Percentiles rank a stretch among this genome's conserved stretches.
Evolutionary conservation across 768 basidiomycete species (phyloP).

Genomic region (Polyporus arcularius): DNA sequence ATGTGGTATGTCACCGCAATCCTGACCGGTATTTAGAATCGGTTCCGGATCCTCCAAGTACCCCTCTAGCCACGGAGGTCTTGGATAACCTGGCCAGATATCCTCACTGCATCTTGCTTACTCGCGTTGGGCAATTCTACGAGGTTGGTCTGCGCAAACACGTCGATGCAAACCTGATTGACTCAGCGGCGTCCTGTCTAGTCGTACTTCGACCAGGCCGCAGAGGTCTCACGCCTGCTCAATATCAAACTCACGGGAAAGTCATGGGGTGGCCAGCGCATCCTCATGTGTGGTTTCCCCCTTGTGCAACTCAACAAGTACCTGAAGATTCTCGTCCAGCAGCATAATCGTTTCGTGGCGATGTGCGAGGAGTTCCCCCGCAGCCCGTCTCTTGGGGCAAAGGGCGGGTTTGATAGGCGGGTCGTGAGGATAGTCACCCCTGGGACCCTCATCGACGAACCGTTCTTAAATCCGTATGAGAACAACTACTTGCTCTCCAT

Average conservation of each 20-base stretch:
- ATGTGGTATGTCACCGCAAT: no score
- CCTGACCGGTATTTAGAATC: background rate
- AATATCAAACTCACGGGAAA: conserved; percentile 82
- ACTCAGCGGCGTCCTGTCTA: conserved; percentile 30
- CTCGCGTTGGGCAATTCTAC: conserved; percentile 93
- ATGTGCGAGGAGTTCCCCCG: conserved; percentile 90
- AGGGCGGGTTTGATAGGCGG: conserved; percentile 71
- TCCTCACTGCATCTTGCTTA: conserved; percentile 87
- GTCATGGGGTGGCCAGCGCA: conserved; percentile 66
- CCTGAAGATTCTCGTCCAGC: conserved; percentile 82
- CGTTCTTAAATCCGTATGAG: conserved; percentile 81
- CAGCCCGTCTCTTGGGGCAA: conserved; percentile 44
- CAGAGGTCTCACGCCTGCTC: conserved; percentile 71
- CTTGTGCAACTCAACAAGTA: conserved; percentile 81
- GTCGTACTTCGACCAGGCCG: conserved; percentile 95
- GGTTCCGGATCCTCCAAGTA: conserved; percentile 33
- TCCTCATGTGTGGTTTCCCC: conserved; percentile 93
- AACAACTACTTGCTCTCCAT: conserved; percentile 90
- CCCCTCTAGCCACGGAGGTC: conserved; percentile 68
- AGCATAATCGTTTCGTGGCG: conserved; percentile 83
- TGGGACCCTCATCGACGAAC: conserved; percentile 91
- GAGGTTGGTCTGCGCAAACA: conserved; percentile 55
- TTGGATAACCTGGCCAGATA: conserved; percentile 70
- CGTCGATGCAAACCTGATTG: no score
- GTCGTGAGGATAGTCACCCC: conserved; percentile 90